Conservation (phyloP, 768 basidiomycete genomes). For the Suillus luteus region DNA sequence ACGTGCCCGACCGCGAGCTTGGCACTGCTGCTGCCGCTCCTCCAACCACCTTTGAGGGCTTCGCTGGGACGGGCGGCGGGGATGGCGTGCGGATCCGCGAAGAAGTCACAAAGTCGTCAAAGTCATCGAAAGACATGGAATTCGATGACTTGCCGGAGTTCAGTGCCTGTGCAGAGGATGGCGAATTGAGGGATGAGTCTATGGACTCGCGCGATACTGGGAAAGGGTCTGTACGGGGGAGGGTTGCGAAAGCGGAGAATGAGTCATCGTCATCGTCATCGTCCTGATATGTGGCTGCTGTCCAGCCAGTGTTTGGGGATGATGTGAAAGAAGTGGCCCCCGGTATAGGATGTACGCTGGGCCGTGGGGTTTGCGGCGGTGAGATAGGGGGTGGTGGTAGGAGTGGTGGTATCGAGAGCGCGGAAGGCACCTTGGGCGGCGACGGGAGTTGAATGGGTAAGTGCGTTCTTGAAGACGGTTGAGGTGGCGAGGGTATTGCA, state of each 20-base stretch:
- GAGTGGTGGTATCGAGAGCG: conserved; percentile 29
- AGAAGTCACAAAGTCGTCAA: conserved; percentile 49
- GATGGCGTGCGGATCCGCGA: conserved; percentile 46
- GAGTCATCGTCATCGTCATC: conserved; percentile 39
- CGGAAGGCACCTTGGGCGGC: conserved; percentile 25
- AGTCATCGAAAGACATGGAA: conserved; percentile 43
- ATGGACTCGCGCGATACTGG: conserved; percentile 15
- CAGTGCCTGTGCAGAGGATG: conserved; percentile 21
- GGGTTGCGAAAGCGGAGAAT: conserved; percentile 52
- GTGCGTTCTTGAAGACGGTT: conserved; percentile 21
- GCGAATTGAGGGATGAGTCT: conserved; percentile 25
- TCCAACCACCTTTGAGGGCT: conserved; percentile 24
- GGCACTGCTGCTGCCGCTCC: conserved; percentile 18
- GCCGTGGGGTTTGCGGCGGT: conserved; percentile 35
- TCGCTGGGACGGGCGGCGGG: conserved; percentile 46
- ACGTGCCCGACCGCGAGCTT: conserved; percentile 15
- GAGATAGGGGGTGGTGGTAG: conserved; percentile 34
- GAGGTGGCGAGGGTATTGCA: conserved; percentile 21
- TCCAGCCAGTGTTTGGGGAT: conserved; percentile 6
- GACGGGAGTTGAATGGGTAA: conserved; percentile 27
- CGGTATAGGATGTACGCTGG: conserved; percentile 13
- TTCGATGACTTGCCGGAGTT: conserved; percentile 24
- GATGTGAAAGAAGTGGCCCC: conserved; percentile 17
- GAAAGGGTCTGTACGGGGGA: conserved; percentile 22
- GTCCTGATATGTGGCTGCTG: conserved; percentile 16